These are phyloP conservation scores for Neurospora terricola DNA, from an alignment of 495 filamentous ascomycete species.

Conservation along the genomic window DNA sequence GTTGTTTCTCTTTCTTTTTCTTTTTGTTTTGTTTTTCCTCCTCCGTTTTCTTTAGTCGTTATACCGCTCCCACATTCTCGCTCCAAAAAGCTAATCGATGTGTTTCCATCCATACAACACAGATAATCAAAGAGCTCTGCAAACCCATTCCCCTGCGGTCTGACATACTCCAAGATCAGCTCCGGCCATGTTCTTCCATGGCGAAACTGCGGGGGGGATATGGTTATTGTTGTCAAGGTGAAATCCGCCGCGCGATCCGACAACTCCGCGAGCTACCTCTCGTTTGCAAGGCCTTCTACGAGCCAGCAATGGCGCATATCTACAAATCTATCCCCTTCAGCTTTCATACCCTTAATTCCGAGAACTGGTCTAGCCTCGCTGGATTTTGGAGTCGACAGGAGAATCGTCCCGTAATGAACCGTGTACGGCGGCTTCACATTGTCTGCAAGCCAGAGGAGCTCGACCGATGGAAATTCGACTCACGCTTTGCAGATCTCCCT, in stretches of 20 bases:
- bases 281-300: background rate
- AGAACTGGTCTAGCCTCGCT: background rate
- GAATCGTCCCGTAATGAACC: background rate
- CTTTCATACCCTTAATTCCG: background rate
- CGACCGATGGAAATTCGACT: background rate
- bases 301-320: background rate
- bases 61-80: background rate
- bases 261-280: background rate
- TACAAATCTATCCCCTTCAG: background rate
- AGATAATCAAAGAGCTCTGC: background rate
- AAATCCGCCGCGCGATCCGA: background rate
- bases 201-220: no score
- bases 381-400: background rate
- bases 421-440: background rate
- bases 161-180: background rate
- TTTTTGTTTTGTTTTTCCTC: no score
- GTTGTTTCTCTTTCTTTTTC: background rate
- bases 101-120: background rate
- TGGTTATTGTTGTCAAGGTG: background rate
- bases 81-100: background rate
- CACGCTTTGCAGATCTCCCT: background rate
- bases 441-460: background rate
- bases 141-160: background rate
- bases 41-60: background rate
- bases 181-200: background rate